Conservation (phyloP, 257 asterid genomes). For the Rauvolfia tetraphylla region DNA sequence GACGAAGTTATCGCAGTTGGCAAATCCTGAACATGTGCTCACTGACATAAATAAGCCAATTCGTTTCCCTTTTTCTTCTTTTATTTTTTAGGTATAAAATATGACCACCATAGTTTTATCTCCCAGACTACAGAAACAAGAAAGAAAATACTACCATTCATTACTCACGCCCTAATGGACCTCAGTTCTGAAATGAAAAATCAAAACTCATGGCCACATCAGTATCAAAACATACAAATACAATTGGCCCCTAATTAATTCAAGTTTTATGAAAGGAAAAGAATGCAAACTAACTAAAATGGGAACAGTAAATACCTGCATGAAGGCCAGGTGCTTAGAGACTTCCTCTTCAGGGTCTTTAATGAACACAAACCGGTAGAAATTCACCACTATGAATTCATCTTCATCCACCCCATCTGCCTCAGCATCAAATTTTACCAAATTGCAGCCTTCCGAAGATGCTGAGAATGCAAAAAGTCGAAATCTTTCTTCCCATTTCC, state of each 20-base stretch:
- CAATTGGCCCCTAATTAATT: background rate
- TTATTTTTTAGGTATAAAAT: background rate
- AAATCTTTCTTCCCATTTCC: conserved; percentile 26
- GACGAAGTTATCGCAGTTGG: background rate
- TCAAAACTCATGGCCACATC: background rate
- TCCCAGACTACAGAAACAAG: background rate
- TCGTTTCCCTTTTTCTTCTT: background rate
- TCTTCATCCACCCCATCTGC: conserved; percentile 29
- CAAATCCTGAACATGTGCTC: background rate
- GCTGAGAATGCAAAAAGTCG: conserved; percentile 37
- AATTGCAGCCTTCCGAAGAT: conserved; percentile 30
- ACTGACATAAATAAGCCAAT: background rate
- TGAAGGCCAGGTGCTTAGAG: conserved; percentile 69
- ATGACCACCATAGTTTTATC: background rate
- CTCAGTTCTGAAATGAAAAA: background rate
- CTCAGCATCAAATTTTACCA: conserved; percentile 36
- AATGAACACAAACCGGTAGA: conserved; percentile 62
- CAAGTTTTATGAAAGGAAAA: background rate
- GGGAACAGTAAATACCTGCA: conserved; percentile 47
- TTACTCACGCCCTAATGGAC: background rate
- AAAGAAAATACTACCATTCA: background rate
- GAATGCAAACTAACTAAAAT: background rate
- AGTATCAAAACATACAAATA: background rate
- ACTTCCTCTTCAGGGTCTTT: conserved; percentile 65
- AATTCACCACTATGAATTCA: conserved; percentile 78